Conservation (phyloP, 495 filamentous ascomycete species). For the Hyaloscypha variabilis region DNA sequence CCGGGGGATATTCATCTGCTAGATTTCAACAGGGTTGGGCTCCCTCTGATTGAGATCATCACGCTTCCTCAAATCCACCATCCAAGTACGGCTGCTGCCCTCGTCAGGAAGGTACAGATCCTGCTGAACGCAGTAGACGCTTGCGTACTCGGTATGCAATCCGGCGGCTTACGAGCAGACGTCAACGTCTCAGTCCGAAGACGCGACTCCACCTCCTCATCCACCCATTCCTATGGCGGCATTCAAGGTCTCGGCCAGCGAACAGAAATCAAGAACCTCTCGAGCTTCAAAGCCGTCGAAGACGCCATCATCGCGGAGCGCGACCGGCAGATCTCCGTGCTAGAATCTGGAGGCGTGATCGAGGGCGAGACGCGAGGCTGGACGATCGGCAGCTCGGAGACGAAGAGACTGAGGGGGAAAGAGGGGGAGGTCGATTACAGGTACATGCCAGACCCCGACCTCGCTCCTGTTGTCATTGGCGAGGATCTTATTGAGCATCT, state of each 20-base stretch:
- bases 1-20: conserved; percentile 73
- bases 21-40: conserved; percentile 91
- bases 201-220: conserved; percentile 45
- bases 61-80: conserved; percentile 84
- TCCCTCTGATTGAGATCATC: conserved; percentile 94
- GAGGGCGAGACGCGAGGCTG: conserved; percentile 92
- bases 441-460: conserved; percentile 97
- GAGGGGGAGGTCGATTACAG: conserved; percentile 97
- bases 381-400: conserved; percentile 77
- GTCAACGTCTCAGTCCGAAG: conserved; percentile 90
- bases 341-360: conserved; percentile 77
- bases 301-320: conserved; percentile 91
- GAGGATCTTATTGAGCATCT: conserved; percentile 68
- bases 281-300: conserved; percentile 91
- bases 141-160: conserved; percentile 87
- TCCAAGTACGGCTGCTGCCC: conserved; percentile 81
- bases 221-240: conserved; percentile 51
- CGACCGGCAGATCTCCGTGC: conserved; percentile 78
- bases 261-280: conserved; percentile 97
- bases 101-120: conserved; percentile 86
- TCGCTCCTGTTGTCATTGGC: conserved; percentile 77
- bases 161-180: conserved; percentile 88
- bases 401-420: conserved; percentile 82
- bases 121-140: conserved; percentile 80
- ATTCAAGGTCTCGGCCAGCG: conserved; percentile 73